Evolutionary conservation across 257 asterid species (phyloP), one percentile per base, ranked within the genome.

Genomic region (Parsonsia alboflavescens): DNA sequence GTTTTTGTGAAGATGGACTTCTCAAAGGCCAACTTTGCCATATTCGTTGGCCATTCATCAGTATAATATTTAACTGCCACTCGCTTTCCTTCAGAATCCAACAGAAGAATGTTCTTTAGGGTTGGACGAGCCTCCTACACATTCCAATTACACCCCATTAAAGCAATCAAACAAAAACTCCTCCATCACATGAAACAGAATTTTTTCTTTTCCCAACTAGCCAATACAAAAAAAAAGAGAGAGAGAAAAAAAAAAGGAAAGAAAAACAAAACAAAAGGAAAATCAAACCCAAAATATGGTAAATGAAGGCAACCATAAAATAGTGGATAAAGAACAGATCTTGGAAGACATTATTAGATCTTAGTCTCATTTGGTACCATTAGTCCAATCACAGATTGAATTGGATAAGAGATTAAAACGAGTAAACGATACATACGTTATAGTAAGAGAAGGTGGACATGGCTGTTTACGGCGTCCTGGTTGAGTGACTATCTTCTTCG

Each of bases 51-150:
- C 97, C 98, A 95, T 24, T 95, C 99, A 79, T 92, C 98, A 5
- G 89, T 79, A 72, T 88, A 95, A 70, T 95, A 95, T 88, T 90
- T 92, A 68, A 92, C 97, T 1, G 96, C 98, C n/a, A 92, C 96
- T 7, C 98, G 96, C 58, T 90, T 95, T n/a, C 98, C 99, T 68
- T 95, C 99, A 4, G 97, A 90, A 84, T 95, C 99, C 88, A 92
- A 80, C 70, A 95, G 68, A 73, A 95, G 91, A 72, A 95, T 95
- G 89, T 90, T 95, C 86, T 92, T 90, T 79, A 95, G 70, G 64
- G 87, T 87, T 13, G 99, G 97, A 78, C 94, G 91, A 76, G 89
- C 87, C 82, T 90, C 96, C 97, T 95, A 79, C 73, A 84, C 24
- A 73, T 78, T 72, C 66, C 22, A 69, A 84, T 82, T 50, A 78